Evolutionary conservation across 1,284 basidiomycete genomes (phyloP), one percentile per base, ranked within the genome.

Genomic region (Blastosporella zonata): DNA sequence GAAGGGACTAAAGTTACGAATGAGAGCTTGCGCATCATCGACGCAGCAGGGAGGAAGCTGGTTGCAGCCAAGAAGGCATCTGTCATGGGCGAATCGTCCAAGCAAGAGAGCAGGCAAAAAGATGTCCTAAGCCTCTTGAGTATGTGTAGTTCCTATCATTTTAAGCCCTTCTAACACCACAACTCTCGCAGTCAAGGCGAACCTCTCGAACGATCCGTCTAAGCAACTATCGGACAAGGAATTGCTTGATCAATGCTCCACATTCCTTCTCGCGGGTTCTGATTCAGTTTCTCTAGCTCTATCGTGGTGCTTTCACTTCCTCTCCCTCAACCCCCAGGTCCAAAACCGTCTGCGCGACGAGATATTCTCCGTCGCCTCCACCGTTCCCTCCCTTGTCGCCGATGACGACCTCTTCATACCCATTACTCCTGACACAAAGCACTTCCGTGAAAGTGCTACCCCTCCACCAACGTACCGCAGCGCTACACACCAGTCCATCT

Each of bases 201-300:
- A 78, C 56, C 60, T 77, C 20, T 71, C 69, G 6, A 62, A 54
- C 25, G 71, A 75, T 46, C 54, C 67, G 1, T 63, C 68, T 1
- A 67, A 67, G 46, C 68, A 70, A 10, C 62, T 79, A 21, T 70
- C 74, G n/a, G 77, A 79, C 49, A 50, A 65, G 25, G 74, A 75
- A 42, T 64, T 79, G 18, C 65, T 79, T 3, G 75, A 78, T 52
- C 77, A 79, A 60, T 71, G 78, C 47, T 74, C 74, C 12, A 75
- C 75, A 29, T 74, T 80, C 58, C 66, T 80, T 46, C 73, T 78
- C 39, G 77, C 71, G 3, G 77, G 78, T 6, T 73, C 76, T 21
- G 82, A 84, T 56, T 75, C 79, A 0, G 77, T 79, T 17, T 68
- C 75, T 2, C 65, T 81, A 3, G 72, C 77, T 34, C 66, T 79